Conservation (phyloP, 2,329 filamentous ascomycete genomes). For the Ophiostoma perfectum region DNA sequence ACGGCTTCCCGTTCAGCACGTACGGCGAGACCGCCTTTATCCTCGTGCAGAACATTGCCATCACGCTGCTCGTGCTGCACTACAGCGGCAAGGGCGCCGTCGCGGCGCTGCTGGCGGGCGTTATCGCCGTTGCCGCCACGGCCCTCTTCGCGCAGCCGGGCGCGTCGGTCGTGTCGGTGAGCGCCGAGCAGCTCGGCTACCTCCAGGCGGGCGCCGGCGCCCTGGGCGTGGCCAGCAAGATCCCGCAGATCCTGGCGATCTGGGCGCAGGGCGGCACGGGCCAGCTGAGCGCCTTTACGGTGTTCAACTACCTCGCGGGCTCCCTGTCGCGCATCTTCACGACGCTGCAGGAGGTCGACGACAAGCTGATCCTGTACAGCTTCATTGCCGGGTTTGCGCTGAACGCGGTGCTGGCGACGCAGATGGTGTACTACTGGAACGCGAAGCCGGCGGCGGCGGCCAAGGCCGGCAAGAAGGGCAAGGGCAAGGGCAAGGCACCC, state of each 20-base stretch:
- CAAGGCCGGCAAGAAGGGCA: conserved; percentile 25
- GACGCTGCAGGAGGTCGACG: conserved; percentile 93
- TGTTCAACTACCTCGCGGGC: conserved; percentile 95
- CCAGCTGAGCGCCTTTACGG: conserved; percentile 92
- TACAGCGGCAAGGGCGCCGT: conserved; percentile 64
- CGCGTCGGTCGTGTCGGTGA: conserved; percentile 41
- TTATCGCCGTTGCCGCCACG: conserved; percentile 62
- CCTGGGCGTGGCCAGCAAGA: conserved; percentile 80
- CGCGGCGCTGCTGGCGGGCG: conserved; percentile 74
- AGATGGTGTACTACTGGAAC: conserved; percentile 99
- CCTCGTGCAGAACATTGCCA: conserved; percentile 84
- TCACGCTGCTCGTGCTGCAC: conserved; percentile 78
- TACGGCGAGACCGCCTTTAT: conserved; percentile 94
- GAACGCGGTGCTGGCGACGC: conserved; percentile 76
- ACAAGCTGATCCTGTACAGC: conserved; percentile 91
- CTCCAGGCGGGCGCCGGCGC: conserved; percentile 80
- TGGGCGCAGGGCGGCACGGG: conserved; percentile 82
- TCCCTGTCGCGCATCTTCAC: conserved; percentile 95
- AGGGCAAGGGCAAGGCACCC: background rate
- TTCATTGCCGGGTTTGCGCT: conserved; percentile 89
- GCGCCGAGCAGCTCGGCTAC: conserved; percentile 62
- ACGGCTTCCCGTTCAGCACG: conserved; percentile 90
- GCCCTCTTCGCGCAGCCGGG: conserved; percentile 59
- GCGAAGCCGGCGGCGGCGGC: conserved; percentile 31
- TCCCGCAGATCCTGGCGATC: conserved; percentile 87